Evolutionary conservation across 176 grass and related monocot genomes (phyloP).

Genomic region (Eremochloa ophiuroides): DNA sequence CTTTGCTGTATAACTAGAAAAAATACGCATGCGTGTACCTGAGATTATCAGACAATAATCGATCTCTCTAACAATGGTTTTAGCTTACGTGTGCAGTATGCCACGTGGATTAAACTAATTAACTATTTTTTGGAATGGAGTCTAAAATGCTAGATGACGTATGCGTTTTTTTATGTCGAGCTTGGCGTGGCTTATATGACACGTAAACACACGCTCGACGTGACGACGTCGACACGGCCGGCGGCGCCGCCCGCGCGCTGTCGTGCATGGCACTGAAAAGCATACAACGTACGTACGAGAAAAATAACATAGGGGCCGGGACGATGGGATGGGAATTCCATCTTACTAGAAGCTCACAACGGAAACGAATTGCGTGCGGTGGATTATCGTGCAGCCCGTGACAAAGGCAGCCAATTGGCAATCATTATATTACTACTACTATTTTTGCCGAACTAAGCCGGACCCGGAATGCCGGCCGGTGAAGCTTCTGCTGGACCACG

Average conservation of each 20-base stretch:
- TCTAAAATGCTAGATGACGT: not conserved
- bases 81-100: not conserved
- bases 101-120: not conserved
- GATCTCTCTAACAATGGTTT: not conserved
- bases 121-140: not conserved
- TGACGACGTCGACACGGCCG: not conserved
- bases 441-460: not conserved
- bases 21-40: not conserved
- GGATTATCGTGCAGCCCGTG: constrained; percentile 14
- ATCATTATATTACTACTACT: not conserved
- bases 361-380: constrained; percentile 32
- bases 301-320: not conserved
- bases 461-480: not conserved
- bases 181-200: constrained; percentile 2
- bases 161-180: not conserved
- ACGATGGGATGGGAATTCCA: constrained; percentile 4
- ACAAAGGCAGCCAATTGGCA: not conserved
- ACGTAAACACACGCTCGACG: not conserved
- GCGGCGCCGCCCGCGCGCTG: not conserved
- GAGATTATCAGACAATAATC: not conserved
- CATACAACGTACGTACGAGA: not conserved
- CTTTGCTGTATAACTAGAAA: not conserved
- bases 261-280: constrained; percentile 28
- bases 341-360: not conserved
- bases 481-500: not conserved